Percentiles rank a stretch among this genome's conserved stretches.
phyloP scores from a whole-genome alignment of 1,284 basidiomycete genomes.

The Fomes fomentarius region DNA sequence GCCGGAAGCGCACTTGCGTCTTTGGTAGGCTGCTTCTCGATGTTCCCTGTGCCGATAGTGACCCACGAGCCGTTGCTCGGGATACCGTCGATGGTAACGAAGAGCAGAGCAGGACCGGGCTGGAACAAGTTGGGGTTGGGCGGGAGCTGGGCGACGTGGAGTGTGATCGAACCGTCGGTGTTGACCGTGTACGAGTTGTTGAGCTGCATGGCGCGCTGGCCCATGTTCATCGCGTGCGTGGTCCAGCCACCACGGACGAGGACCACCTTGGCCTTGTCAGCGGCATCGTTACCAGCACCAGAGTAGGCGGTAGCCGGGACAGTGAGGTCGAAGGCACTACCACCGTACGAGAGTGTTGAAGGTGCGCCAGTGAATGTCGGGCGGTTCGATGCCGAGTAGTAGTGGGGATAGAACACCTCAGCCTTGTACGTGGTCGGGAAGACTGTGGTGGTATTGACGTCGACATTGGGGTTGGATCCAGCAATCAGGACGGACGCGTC shows the following conservation, averaged over 20 bases:
- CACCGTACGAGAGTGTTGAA: slow-evolving; percentile 80
- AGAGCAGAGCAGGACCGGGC: slow-evolving; percentile 85
- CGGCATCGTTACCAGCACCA: slow-evolving; percentile 69
- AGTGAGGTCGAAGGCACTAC: slow-evolving; percentile 73
- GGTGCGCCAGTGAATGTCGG: slow-evolving; percentile 80
- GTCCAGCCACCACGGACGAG: slow-evolving; percentile 90
- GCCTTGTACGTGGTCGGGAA: slow-evolving; percentile 89
- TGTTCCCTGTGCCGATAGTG: slow-evolving; percentile 78
- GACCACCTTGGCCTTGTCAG: slow-evolving; percentile 79
- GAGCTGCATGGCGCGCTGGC: slow-evolving; percentile 77
- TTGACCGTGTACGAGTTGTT: slow-evolving; percentile 85
- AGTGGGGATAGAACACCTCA: slow-evolving; percentile 87
- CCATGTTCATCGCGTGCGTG: slow-evolving; percentile 96
- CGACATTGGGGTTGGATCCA: slow-evolving; percentile 93
- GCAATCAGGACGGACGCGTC: slow-evolving; percentile 88
- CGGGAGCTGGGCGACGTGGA: slow-evolving; percentile 81
- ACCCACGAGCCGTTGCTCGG: slow-evolving; percentile 80
- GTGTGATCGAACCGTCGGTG: slow-evolving; percentile 68
- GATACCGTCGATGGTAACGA: slow-evolving; percentile 81
- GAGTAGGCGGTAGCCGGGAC: slow-evolving; percentile 66
- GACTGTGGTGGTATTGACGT: slow-evolving; percentile 68
- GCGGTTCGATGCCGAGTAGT: slow-evolving; percentile 76
- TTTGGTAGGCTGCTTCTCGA: slow-evolving; percentile 65
- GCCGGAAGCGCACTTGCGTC: slow-evolving; percentile 55
- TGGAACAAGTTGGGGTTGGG: slow-evolving; percentile 85